Evolutionary conservation across 148 eudicot genomes (phyloP).

Genomic region (Limonium bicolor): DNA sequence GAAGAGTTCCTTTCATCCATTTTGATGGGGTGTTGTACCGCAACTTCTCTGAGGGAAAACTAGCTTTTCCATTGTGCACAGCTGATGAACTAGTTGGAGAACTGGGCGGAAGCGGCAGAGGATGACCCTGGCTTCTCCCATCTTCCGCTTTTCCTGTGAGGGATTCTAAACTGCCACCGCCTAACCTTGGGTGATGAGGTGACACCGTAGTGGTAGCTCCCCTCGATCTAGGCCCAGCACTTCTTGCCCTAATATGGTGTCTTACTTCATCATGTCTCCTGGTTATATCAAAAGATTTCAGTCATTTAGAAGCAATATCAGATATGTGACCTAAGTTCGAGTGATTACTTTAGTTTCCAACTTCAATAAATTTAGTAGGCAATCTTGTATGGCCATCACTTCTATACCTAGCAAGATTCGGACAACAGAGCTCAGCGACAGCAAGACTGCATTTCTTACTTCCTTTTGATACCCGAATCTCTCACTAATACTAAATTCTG

Average conservation of each 20-base stretch:
- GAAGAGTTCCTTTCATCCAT: conserved; percentile 92
- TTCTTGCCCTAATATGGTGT: conserved; percentile 29
- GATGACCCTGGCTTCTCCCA: conserved; percentile 55
- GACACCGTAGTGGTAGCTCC: conserved; percentile 35
- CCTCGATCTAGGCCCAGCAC: conserved; percentile 61
- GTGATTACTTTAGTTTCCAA: no score
- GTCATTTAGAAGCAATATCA: conserved; percentile 4
- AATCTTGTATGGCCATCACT: no score
- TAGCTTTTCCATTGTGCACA: conserved; percentile 34
- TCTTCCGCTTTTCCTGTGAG: conserved; percentile 53
- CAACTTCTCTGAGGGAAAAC: conserved; percentile 18
- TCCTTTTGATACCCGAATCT: no score
- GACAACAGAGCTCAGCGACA: no score
- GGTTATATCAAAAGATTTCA: conserved; percentile 9
- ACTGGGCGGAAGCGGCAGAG: conserved; percentile 78
- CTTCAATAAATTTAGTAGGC: no score
- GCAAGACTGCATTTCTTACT: no score
- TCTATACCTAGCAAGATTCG: no score
- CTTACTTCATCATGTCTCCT: conserved; percentile 32
- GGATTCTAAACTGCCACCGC: conserved; percentile 39
- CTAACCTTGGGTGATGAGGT: conserved; percentile 49
- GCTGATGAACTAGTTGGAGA: conserved; percentile 66
- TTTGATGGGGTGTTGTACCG: conserved; percentile 29
- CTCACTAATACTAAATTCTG: no score
- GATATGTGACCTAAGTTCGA: no score